These are phyloP conservation scores for Raphanus raphanistrum DNA, from an alignment of 345 rosid species.

Conservation along the genomic window DNA sequence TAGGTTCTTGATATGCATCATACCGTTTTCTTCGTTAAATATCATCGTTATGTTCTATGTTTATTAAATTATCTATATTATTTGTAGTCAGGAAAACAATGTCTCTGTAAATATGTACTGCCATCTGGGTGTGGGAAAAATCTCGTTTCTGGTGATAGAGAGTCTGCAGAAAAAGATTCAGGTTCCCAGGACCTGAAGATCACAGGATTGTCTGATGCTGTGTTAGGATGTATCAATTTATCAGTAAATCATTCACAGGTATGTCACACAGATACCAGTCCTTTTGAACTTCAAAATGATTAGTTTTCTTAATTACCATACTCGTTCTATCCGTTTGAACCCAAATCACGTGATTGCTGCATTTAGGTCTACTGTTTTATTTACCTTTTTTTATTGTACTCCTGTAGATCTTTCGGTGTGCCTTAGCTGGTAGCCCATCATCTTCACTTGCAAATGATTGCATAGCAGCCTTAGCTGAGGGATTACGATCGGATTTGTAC, in stretches of 20 bases:
- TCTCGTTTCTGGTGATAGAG: conserved; percentile 38
- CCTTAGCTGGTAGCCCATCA: conserved; percentile 65
- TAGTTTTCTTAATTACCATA: conserved; percentile 18
- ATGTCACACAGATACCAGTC: conserved; percentile 18
- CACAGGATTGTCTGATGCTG: conserved; percentile 80
- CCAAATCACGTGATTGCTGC: conserved; percentile 4
- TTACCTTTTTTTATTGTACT: conserved; percentile 22
- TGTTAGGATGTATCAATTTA: conserved; percentile 75
- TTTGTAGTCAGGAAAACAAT: conserved; percentile 90
- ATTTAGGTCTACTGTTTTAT: conserved; percentile 3
- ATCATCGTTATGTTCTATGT: not conserved
- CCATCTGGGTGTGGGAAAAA: conserved; percentile 59
- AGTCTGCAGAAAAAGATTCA: conserved; percentile 52
- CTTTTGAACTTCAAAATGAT: conserved; percentile 15
- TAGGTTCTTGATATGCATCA: conserved; percentile 47
- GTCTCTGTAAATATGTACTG: conserved; percentile 76
- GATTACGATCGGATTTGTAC: conserved; percentile 63
- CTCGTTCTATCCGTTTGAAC: not conserved
- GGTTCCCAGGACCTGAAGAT: conserved; percentile 59
- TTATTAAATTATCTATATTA: conserved; percentile 12
- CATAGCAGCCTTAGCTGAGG: conserved; percentile 83
- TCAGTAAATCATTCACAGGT: conserved; percentile 79
- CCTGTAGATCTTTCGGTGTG: conserved; percentile 80
- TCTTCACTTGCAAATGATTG: conserved; percentile 85
- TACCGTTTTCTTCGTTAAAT: conserved; percentile 1